phyloP scores from a whole-genome alignment of 2,329 filamentous ascomycete genomes.

The Fusarium bulbicola region DNA sequence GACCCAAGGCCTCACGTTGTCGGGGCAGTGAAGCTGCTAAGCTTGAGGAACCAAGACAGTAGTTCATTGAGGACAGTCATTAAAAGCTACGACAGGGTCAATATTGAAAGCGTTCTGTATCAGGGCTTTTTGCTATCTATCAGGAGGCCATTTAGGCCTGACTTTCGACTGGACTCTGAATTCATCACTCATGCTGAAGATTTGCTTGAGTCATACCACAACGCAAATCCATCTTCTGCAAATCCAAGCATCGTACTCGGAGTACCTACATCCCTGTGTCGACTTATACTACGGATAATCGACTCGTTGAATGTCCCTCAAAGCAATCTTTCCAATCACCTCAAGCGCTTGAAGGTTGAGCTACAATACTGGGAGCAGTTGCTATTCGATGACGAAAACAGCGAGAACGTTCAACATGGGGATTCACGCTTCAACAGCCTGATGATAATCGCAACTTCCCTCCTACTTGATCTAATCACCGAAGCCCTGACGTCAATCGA shows the following conservation, averaged over 20 bases:
- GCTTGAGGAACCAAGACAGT: neutral
- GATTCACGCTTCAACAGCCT: neutral
- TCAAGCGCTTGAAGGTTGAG: rapidly evolving
- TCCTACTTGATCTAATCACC: neutral
- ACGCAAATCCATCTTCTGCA: neutral
- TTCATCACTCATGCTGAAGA: neutral
- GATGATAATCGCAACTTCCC: neutral
- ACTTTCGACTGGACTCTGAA: neutral
- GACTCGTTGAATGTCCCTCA: neutral
- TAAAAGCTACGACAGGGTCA: neutral
- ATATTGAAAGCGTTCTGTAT: neutral
- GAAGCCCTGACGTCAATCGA: neutral
- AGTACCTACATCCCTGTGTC: neutral
- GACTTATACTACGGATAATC: neutral
- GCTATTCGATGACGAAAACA: neutral
- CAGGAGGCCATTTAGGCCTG: neutral
- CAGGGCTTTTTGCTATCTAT: neutral
- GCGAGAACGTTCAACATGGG: neutral
- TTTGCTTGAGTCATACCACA: neutral
- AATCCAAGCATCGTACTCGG: neutral
- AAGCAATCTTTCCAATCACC: neutral
- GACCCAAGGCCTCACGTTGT: neutral
- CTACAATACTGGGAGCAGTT: neutral
- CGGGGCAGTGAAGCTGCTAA: neutral
- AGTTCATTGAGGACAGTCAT: neutral